phyloP scores from a whole-genome alignment of 495 filamentous ascomycete genomes.

The Tricharina praecox region DNA sequence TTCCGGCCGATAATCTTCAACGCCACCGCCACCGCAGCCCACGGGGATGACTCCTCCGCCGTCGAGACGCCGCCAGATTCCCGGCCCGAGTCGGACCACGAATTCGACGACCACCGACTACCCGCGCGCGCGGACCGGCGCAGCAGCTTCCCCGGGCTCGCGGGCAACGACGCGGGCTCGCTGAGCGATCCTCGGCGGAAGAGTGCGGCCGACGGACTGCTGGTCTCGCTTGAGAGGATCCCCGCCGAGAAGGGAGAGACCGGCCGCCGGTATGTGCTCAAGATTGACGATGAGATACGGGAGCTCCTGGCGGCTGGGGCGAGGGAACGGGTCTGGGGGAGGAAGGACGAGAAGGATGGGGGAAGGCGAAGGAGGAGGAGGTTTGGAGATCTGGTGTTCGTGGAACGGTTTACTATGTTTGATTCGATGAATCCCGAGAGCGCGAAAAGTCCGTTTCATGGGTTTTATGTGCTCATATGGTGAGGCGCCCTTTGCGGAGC shows the following conservation, averaged over 20 bases:
- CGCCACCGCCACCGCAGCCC: background rate
- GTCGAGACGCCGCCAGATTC: background rate
- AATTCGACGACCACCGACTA: slow-evolving; percentile 4
- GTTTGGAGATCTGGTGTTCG: slow-evolving; percentile 39
- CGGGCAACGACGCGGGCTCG: background rate
- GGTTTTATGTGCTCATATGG: slow-evolving; percentile 67
- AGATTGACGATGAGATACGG: slow-evolving; percentile 4
- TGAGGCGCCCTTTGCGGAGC: slow-evolving; percentile 1
- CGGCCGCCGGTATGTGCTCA: slow-evolving; percentile 1
- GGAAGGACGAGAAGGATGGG: background rate
- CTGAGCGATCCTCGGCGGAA: background rate
- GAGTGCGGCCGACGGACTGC: background rate
- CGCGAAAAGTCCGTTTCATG: slow-evolving; percentile 46
- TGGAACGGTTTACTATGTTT: slow-evolving; percentile 50
- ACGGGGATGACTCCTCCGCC: background rate
- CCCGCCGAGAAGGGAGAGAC: background rate
- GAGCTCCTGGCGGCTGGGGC: background rate
- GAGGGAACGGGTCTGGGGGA: background rate
- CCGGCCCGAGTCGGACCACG: background rate
- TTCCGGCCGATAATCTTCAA: background rate
- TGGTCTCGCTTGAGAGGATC: slow-evolving; percentile 2
- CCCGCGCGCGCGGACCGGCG: background rate
- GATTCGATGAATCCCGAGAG: slow-evolving; percentile 46
- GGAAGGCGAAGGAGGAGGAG: background rate
- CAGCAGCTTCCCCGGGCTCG: background rate